Base-by-base conservation (phyloP, 2,329 filamentous ascomycete genomes). In the Phaeosphaeria sp. region DNA sequence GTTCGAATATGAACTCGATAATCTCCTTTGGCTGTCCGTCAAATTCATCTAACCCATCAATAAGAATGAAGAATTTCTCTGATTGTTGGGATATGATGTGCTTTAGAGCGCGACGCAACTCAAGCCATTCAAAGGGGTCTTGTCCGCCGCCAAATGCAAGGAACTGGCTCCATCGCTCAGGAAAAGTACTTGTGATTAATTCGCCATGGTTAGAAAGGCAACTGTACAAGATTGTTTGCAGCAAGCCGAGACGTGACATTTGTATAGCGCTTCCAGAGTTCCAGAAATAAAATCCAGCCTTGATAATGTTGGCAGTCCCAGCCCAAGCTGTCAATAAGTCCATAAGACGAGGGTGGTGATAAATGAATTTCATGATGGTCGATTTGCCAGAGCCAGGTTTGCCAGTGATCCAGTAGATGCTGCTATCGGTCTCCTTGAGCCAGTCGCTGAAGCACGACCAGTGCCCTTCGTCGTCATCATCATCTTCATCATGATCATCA, bases 31-130 rank as follows among this genome's bases (percentile, higher is more conserved):
- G 49, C n/a, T 55, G 21, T 5, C 56, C 62, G 4, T 56, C 15
- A 30, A 41, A 64, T 18, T 64, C 59, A 22, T 64, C 62, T 1
- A 64, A 43, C 4, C 59, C 59, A 48, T 62, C 62, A 18, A 64
- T 53, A 27, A 64, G n/a, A n/a, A n/a, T n/a, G n/a, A n/a, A n/a
- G n/a, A n/a, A n/a, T n/a, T n/a, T n/a, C n/a, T n/a, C n/a, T n/a
- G n/a, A n/a, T n/a, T n/a, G n/a, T n/a, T n/a, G n/a, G n/a, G n/a
- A n/a, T n/a, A n/a, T n/a, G n/a, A n/a, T n/a, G n/a, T n/a, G n/a
- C n/a, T 36, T 13, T 9, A 36, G 15, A 36, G 6, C 30, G 10
- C 30, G 30, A 3, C 3, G 5, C 3, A 36, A 13, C 10, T 36
- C 30, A 6, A 13, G 11, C 5, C 5, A 13, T 6, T 6, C 6